Evolutionary conservation across 2,329 filamentous ascomycete species (phyloP), one percentile per base, ranked within the genome.

Genomic region (Conoideocrella luteorostrata): DNA sequence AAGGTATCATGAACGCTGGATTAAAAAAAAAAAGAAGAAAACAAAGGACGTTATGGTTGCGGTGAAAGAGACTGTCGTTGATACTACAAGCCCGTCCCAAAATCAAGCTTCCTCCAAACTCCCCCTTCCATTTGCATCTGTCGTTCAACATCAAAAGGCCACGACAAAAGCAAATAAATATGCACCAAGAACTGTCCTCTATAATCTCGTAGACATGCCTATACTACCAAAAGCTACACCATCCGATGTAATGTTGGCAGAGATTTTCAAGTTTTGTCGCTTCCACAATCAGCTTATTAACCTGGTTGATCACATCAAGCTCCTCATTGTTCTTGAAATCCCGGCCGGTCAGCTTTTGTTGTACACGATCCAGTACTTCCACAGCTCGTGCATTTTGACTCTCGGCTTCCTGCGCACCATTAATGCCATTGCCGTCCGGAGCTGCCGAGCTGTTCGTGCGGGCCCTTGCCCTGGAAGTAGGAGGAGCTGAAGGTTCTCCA

Each of bases 211-310:
- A 30, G 37, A 23, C 21, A 11, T 40, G 40, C 32, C 60, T 67
- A n/a, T n/a, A n/a, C n/a, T n/a, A 97, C 91, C 91, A 97, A 75
- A 96, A 97, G 67, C 88, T 94, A 68, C 91, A 97, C 91, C 91
- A 97, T 51, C 93, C 93, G 56, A 97, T 95, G 64, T 96, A 98
- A 70, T 97, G 93, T 72, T 97, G 93, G 63, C 93, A 98, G 49
- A 98, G 71, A 63, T 97, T 97, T 75, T 97, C 93, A 56, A 97
- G 73, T 60, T 93, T 96, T 6, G 93, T 98, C 18, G 93, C 93
- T 70, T 98, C 91, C 49, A 86, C 84, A 55, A 99, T 86, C 56
- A 99, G 71, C 64, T 94, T 91, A 65, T 95, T 91, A 5, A 98
- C 94, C 68, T 99, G 93, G 49, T 81, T 80, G 44, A 87, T 82